Evolutionary conservation across 225 moss, liverwort and hornwort species (phyloP), one percentile per base, ranked within the genome.

Genomic region (Marchantia polymorpha): DNA sequence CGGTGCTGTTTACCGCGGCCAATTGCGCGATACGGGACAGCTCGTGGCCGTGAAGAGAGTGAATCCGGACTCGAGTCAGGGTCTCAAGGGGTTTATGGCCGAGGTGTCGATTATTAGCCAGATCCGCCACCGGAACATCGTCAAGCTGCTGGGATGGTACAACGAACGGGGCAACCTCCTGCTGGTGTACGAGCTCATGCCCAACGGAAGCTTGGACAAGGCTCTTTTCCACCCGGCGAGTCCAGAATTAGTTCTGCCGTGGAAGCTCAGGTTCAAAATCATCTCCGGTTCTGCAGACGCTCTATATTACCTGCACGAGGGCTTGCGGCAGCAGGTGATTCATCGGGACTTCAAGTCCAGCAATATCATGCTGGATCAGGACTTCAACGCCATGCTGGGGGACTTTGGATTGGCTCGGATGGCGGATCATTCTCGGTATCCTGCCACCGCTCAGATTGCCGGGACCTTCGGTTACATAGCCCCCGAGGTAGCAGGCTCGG

Each of bases 271-370:
- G 22, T 54, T 76, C 74, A 75, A 66, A 10, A 81, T 81, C 22
- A 48, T 81, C 75, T 19, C 27, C 3, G 81, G 81, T 7, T 20
- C 68, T 5, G 75, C 81, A 54, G 81, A 65, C 16, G 87, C 84
- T 26, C 56, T 82, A 17, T 78, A 79, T 22, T 83, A 83, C 39
- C 78, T 88, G 7, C 87, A 84, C 47, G 82, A 84, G 55, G 90
- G 85, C 6, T 90, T 85, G 87, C 81, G 83, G 23, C 84, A 87
- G 69, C 87, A 84, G 61, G 85, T 90, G 31, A 85, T 90, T 9
- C 90, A 90, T 71, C 53, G 85, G 0, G 91, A 90, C 12, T 81
- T 90, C 22, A 92, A 90, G 50, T 80, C 84, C 1, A 86, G 84
- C 86, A 91, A 91, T 66, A 83, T 86, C 74, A 72, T 71, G 80